These are phyloP conservation scores for Anthracocystis walkeri DNA, from an alignment of 1,284 basidiomycete genomes.

Conservation along the genomic window DNA sequence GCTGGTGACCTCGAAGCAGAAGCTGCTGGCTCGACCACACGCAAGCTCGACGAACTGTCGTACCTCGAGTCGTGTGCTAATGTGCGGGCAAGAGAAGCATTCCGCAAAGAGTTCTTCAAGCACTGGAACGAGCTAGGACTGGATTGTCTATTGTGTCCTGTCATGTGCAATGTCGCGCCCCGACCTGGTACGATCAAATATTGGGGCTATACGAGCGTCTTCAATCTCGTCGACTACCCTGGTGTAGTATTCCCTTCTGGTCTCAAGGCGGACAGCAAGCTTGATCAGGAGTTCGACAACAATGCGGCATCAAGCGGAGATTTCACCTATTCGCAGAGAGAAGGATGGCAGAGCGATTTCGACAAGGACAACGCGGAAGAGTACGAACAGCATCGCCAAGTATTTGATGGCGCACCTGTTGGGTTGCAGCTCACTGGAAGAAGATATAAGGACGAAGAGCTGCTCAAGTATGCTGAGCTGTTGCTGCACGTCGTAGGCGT, in stretches of 20 bases:
- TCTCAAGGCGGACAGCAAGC: constrained; percentile 15
- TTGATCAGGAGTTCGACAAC: constrained; percentile 27
- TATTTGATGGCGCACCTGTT: constrained; percentile 51
- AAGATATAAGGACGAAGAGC: constrained; percentile 44
- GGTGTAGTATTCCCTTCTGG: constrained; percentile 50
- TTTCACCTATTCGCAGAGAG: constrained; percentile 12
- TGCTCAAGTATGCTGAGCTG: constrained; percentile 40
- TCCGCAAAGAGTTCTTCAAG: constrained; percentile 26
- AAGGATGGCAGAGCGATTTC: constrained; percentile 20
- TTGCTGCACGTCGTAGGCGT: constrained; percentile 16
- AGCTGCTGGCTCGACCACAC: neutral
- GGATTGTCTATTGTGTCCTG: constrained; percentile 51
- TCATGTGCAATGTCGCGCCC: constrained; percentile 30
- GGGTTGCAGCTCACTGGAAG: constrained; percentile 51
- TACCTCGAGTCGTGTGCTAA: constrained; percentile 31
- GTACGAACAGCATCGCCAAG: constrained; percentile 38
- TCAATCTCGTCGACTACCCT: constrained; percentile 56
- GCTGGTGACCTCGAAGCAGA: constrained; percentile 15
- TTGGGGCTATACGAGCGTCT: constrained; percentile 55
- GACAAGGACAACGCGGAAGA: constrained; percentile 30
- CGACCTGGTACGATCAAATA: constrained; percentile 46
- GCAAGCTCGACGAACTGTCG: constrained; percentile 33
- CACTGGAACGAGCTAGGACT: constrained; percentile 38
- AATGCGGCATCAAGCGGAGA: neutral
- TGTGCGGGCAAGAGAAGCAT: constrained; percentile 24